These are phyloP conservation scores for Ceratocystiopsis brevicomis DNA, from an alignment of 2,329 filamentous ascomycete genomes.

Conservation along the genomic window DNA sequence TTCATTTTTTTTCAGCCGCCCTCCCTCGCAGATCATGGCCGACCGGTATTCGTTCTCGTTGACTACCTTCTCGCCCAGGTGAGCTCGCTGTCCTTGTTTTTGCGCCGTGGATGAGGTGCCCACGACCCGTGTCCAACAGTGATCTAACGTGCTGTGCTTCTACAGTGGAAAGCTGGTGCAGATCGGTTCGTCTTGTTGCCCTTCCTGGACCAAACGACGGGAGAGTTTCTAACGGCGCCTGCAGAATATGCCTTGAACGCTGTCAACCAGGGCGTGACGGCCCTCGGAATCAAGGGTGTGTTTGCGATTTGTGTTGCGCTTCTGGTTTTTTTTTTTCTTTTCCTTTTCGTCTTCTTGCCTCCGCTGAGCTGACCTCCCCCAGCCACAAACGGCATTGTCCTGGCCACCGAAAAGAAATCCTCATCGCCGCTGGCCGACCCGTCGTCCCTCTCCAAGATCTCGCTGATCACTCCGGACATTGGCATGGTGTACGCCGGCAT, in stretches of 20 bases:
- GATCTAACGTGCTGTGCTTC: not conserved
- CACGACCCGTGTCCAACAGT: too few relatives aligned
- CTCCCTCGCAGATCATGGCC: constrained; percentile 43
- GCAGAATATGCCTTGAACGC: constrained; percentile 97
- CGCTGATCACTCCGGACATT: constrained; percentile 94
- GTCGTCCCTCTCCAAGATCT: constrained; percentile 89
- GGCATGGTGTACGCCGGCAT: constrained; percentile 99
- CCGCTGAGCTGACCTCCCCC: not conserved
- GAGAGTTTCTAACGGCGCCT: not conserved
- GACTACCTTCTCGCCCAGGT: constrained; percentile 99
- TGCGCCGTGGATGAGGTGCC: not conserved
- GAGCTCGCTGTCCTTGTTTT: constrained; percentile 18
- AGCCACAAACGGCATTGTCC: constrained; percentile 98
- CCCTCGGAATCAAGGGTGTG: constrained; percentile 91
- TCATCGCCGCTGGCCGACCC: constrained; percentile 94
- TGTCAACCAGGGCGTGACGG: constrained; percentile 97
- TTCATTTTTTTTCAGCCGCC: not conserved
- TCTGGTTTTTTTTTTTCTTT: not conserved
- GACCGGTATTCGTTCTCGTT: constrained; percentile 98
- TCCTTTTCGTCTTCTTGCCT: not conserved
- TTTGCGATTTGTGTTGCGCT: not conserved
- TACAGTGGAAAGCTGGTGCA: constrained; percentile 93
- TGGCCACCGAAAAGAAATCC: constrained; percentile 98
- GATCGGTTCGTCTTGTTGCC: constrained; percentile 42
- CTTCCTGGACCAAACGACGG: not conserved